These are phyloP conservation scores for Rauvolfia tetraphylla DNA, from an alignment of 257 asterid species.

Conservation along the genomic window DNA sequence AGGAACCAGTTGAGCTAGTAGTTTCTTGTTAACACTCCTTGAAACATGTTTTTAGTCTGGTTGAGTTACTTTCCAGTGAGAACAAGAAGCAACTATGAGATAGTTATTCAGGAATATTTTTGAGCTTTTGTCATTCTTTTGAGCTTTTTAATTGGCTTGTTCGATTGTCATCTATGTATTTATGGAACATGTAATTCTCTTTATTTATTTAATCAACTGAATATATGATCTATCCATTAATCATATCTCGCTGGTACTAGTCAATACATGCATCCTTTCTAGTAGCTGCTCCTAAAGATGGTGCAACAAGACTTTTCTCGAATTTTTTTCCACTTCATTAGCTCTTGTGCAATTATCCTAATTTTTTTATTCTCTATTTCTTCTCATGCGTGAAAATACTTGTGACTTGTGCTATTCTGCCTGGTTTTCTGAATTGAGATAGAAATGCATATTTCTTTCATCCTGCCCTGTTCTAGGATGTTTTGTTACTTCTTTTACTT, in stretches of 20 bases:
- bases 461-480: not conserved
- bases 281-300: not conserved
- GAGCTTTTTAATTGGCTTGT: not conserved
- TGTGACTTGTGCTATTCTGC: not conserved
- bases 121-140: not conserved
- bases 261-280: not conserved
- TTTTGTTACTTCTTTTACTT: not conserved
- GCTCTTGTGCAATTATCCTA: not conserved
- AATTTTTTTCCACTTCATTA: not conserved
- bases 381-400: not conserved
- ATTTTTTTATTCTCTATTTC: not conserved
- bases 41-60: not conserved
- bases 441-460: not conserved
- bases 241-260: not conserved
- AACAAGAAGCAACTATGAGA: not conserved
- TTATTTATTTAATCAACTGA: not conserved
- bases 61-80: not conserved
- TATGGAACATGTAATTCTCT: not conserved
- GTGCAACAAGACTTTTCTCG: not conserved
- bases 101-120: not conserved
- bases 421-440: slow-evolving; percentile 3
- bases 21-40: not conserved
- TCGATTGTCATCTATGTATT: not conserved
- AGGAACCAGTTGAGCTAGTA: not conserved
- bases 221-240: not conserved